phyloP scores from a whole-genome alignment of 2,329 filamentous ascomycete species.

The Nigrograna mackinnonii region DNA sequence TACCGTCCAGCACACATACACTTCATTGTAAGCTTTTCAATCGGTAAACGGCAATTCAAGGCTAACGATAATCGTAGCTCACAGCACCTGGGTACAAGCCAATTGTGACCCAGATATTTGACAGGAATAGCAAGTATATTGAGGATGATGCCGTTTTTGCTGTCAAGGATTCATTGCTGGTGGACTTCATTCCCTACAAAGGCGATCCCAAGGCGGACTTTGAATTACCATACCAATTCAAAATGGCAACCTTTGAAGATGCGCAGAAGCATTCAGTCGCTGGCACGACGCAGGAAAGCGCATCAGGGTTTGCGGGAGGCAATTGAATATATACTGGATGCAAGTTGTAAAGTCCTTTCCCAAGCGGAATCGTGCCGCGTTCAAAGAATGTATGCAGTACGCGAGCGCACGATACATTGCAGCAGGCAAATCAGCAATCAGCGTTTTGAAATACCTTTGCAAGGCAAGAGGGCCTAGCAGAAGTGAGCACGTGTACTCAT shows the following conservation, averaged over 20 bases:
- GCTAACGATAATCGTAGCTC: conserved; percentile 39
- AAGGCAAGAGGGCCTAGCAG: too few species aligned
- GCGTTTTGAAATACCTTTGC: too few species aligned
- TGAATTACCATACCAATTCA: conserved; percentile 59
- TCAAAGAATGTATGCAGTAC: too few species aligned
- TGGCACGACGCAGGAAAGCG: conserved; percentile 30
- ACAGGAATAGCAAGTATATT: conserved; percentile 66
- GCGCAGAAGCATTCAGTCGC: conserved; percentile 29
- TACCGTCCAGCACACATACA: conserved; percentile 68
- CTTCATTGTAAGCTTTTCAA: conserved; percentile 53
- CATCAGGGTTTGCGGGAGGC: conserved; percentile 5
- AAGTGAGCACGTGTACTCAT: too few species aligned
- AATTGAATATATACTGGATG: too few species aligned
- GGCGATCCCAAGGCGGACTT: conserved; percentile 56
- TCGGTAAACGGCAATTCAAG: neutral
- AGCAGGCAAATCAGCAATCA: too few species aligned
- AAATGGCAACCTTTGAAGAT: conserved; percentile 41
- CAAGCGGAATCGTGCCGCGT: neutral
- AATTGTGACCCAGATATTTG: conserved; percentile 79
- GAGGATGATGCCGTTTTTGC: conserved; percentile 62
- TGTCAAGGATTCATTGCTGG: conserved; percentile 61
- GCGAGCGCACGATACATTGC: too few species aligned
- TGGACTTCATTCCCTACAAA: conserved; percentile 59
- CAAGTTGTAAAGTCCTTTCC: neutral
- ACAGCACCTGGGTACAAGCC: conserved; percentile 64